These are phyloP conservation scores for Cydonia oblonga DNA, from an alignment of 331 rosid species.

Conservation along the genomic window DNA sequence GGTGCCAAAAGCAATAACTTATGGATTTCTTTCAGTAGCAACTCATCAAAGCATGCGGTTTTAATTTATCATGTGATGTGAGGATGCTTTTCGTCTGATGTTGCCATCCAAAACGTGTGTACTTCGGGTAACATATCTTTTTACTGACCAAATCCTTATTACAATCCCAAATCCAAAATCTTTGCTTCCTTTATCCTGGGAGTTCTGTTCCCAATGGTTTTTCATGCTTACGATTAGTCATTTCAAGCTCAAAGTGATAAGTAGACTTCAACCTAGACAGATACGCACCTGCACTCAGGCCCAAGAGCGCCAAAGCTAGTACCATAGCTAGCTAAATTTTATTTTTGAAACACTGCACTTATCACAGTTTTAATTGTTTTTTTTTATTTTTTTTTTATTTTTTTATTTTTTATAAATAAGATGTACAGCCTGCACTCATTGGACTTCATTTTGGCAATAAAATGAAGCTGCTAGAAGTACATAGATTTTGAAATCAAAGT, in stretches of 20 bases:
- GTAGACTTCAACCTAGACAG: background rate
- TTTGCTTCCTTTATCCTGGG: background rate
- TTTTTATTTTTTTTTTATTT: too few relatives aligned
- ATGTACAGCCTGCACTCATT: background rate
- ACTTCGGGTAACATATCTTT: background rate
- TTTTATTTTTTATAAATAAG: background rate
- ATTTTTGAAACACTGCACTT: background rate
- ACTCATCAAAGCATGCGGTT: slow-evolving; percentile 6
- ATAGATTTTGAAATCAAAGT: background rate
- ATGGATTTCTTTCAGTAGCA: background rate
- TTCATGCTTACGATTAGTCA: background rate
- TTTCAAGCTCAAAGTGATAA: background rate
- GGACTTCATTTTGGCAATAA: background rate
- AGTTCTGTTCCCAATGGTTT: background rate
- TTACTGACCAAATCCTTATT: background rate
- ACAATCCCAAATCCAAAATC: background rate
- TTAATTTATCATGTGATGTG: background rate
- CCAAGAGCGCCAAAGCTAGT: background rate
- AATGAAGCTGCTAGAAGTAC: background rate
- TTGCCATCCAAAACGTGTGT: background rate
- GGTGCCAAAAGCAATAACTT: background rate
- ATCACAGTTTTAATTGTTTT: background rate
- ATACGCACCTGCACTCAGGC: background rate
- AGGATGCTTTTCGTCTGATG: background rate
- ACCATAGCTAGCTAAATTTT: background rate